Evolutionary conservation across 2,329 filamentous ascomycete species (phyloP), one percentile per base, ranked within the genome.

Genomic region (Xylaria multiplex): DNA sequence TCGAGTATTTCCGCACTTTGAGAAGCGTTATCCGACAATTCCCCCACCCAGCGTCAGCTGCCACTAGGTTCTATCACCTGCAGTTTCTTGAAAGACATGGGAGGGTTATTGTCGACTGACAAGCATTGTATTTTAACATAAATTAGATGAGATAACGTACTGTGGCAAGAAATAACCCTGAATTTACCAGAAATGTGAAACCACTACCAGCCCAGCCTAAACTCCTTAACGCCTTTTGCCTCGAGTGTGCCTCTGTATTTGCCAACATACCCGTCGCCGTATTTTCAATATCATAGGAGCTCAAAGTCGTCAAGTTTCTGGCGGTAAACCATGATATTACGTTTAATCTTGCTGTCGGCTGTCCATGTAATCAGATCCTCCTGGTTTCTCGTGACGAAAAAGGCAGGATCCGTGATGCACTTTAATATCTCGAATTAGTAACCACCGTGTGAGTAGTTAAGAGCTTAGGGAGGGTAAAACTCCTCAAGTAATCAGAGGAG

Each of bases 321-420:
- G 73, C 93, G 89, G 78, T 97, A 98, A 81, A 92, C 93, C 88
- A 97, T 90, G 70, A 97, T 97, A 77, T 93, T 96, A 77, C 91
- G 88, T 90, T 97, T 97, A 79, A 98, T 94, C 91, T 97, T 97
- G 80, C 93, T 96, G 66, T 93, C 93, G 74, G 96, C 92, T 9
- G 95, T 91, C 95, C 95, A 98, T 0, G 95, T 97, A 19, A 98
- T 91, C 78, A 96, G 97, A 81, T 98, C 95, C 61, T 98, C 95
- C 86, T 97, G 93, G 67, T 89, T 92, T 70, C 94, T 85, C 43
- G 93, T 96, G 7, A 98, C 93, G 59, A 97, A 80, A 75, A 93
- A 97, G 0, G 93, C 94, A 32, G 93, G 90, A 77, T 98, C 95
- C 2, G 92, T 96, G 30, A 97, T 87, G 1, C 62, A 69, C 68